Percentiles rank a stretch among this genome's conserved stretches.
Conservation (phyloP, 2,329 filamentous ascomycete genomes). For the Paramyrothecium roridum region DNA sequence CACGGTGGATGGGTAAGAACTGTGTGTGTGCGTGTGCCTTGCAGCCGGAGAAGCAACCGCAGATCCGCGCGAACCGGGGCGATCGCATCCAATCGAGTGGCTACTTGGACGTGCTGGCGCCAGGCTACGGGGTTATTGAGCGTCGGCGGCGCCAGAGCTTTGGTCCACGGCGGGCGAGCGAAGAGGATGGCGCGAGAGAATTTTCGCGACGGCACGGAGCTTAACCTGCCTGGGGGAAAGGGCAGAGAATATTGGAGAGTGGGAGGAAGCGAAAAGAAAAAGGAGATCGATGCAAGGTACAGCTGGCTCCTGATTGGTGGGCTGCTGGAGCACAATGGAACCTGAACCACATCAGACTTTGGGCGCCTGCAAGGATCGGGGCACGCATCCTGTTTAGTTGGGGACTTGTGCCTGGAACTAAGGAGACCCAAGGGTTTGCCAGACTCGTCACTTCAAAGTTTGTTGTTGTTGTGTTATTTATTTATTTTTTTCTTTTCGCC, state of each 20-base stretch:
- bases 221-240: not conserved
- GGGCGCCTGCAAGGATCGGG: not conserved
- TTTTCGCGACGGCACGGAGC: not conserved
- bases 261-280: not conserved
- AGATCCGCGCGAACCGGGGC: too few relatives aligned
- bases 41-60: too few relatives aligned
- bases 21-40: too few relatives aligned
- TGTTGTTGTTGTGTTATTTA: not conserved
- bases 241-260: not conserved
- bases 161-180: not conserved
- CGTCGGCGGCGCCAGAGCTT: not conserved
- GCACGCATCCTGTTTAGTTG: not conserved
- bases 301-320: not conserved
- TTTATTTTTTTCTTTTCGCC: not conserved
- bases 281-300: not conserved
- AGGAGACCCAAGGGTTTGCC: not conserved
- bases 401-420: not conserved
- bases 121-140: not conserved
- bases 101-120: not conserved
- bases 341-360: not conserved
- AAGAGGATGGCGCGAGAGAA: not conserved
- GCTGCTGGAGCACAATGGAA: not conserved
- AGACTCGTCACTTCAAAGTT: not conserved
- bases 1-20: too few relatives aligned
- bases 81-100: too few relatives aligned